phyloP scores from a whole-genome alignment of 306 rosid species.

The Quercus parvula region DNA sequence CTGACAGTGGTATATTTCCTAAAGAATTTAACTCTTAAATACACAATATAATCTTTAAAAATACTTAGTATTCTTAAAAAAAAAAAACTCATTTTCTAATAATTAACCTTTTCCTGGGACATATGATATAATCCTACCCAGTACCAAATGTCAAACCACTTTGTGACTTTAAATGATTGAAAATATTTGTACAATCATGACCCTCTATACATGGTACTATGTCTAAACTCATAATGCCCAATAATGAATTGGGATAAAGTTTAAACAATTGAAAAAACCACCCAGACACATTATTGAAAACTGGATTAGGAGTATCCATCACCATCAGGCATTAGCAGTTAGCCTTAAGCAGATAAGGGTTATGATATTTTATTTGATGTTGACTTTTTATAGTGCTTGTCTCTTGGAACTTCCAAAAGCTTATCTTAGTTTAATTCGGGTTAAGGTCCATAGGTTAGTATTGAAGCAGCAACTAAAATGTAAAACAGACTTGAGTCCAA shows the following conservation, averaged over 20 bases:
- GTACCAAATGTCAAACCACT: background rate
- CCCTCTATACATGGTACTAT: background rate
- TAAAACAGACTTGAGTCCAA: no score
- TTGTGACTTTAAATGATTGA: background rate
- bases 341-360: background rate
- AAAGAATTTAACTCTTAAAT: no score
- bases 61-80: no score
- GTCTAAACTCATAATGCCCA: background rate
- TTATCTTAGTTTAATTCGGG: no score
- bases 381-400: no score
- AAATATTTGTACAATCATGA: background rate
- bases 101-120: background rate
- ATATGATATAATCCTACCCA: no score
- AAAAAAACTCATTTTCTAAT: background rate
- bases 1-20: accelerated
- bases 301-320: background rate
- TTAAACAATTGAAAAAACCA: no score
- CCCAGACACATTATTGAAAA: background rate
- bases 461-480: no score
- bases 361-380: no score
- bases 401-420: no score
- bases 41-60: accelerated
- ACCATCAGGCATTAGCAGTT: no score
- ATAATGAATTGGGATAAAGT: background rate
- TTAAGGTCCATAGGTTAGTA: no score